These are phyloP conservation scores for Skeletonema potamos DNA, from an alignment of 108 stramenopile genomes.

Conservation along the genomic window DNA sequence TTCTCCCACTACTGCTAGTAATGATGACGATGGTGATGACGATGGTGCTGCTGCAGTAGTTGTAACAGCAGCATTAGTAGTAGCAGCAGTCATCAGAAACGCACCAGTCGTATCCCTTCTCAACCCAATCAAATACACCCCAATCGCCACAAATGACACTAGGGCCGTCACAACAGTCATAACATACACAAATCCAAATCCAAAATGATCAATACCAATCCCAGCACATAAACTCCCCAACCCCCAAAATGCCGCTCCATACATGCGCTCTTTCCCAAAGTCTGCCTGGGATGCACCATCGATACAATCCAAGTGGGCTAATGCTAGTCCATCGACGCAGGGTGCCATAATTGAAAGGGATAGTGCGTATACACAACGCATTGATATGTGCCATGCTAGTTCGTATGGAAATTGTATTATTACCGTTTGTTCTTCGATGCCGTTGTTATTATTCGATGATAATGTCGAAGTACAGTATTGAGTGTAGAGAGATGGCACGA, in stretches of 20 bases:
- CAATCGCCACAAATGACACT: constrained; percentile 17
- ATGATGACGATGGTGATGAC: neutral
- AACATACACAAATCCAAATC: constrained; percentile 43
- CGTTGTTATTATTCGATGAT: too few species aligned
- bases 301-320: constrained; percentile 51
- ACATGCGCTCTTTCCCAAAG: constrained; percentile 66
- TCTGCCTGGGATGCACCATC: constrained; percentile 22
- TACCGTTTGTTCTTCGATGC: neutral
- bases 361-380: constrained; percentile 44
- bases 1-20: neutral
- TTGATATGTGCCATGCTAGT: constrained; percentile 33
- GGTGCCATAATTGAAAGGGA: constrained; percentile 41
- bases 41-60: constrained; percentile 2
- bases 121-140: constrained; percentile 28
- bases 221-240: constrained; percentile 44
- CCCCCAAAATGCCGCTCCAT: constrained; percentile 66
- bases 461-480: too few species aligned
- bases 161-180: constrained; percentile 20
- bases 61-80: constrained; percentile 8
- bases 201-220: constrained; percentile 48
- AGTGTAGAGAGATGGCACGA: constrained; percentile 8
- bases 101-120: constrained; percentile 37
- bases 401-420: constrained; percentile 5
- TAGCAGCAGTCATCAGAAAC: constrained; percentile 18
- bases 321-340: constrained; percentile 56